Evolutionary conservation across 192 early-diverging fungal species (phyloP).

Genomic region (Podila epicladia): DNA sequence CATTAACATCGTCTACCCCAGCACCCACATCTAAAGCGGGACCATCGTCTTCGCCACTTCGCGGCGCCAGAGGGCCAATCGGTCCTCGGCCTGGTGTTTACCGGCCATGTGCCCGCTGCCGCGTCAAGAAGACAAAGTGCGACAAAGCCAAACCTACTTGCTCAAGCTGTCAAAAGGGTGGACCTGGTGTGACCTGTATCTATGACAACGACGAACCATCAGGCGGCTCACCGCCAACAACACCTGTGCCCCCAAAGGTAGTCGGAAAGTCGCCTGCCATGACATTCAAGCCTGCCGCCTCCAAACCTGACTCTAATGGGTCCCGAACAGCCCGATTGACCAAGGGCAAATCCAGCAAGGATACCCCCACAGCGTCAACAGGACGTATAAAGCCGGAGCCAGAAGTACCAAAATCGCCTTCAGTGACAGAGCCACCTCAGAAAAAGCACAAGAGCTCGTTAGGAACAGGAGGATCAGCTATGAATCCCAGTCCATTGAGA

Average conservation of each 20-base stretch:
- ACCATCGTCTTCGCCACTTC: conserved; percentile 5
- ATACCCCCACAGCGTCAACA: neutral
- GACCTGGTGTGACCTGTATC: conserved; percentile 21
- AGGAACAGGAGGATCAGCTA: neutral
- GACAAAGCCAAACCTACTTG: conserved; percentile 35
- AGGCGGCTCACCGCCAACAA: neutral
- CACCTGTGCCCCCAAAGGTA: neutral
- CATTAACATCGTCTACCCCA: neutral
- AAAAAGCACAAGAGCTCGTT: conserved; percentile 6
- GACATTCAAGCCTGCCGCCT: neutral
- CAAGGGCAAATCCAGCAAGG: neutral
- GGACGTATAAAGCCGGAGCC: neutral
- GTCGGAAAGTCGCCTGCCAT: neutral
- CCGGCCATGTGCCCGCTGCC: conserved; percentile 46
- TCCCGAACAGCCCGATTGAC: neutral
- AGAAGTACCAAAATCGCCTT: neutral
- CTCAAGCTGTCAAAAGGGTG: conserved; percentile 36
- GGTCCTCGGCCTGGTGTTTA: conserved; percentile 41
- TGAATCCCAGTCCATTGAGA: conserved; percentile 13
- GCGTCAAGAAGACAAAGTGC: conserved; percentile 47
- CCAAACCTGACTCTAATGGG: neutral
- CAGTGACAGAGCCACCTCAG: neutral
- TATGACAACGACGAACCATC: conserved; percentile 48
- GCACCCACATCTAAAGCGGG: neutral
- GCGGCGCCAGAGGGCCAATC: conserved; percentile 18